phyloP scores from a whole-genome alignment of 2,329 filamentous ascomycete genomes.

The Fusarium sp. region DNA sequence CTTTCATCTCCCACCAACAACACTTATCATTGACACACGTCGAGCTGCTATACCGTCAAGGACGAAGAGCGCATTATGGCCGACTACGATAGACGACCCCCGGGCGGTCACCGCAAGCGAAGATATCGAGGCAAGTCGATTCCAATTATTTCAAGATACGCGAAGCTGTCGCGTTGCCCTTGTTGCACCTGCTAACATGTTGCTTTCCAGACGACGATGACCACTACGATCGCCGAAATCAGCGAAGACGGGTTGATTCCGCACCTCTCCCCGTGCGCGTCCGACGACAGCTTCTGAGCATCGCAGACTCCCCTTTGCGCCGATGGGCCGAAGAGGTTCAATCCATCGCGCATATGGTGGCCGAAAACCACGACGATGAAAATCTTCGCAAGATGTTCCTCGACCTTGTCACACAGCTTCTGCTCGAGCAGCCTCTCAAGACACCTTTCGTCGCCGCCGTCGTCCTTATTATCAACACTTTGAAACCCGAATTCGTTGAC shows the following conservation, averaged over 20 bases:
- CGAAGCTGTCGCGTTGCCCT: slow-evolving; percentile 22
- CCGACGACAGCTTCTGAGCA: slow-evolving; percentile 79
- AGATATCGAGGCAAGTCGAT: slow-evolving; percentile 75
- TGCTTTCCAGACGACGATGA: slow-evolving; percentile 72
- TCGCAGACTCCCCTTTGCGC: slow-evolving; percentile 84
- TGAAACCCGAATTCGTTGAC: slow-evolving; percentile 78
- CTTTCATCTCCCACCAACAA: slow-evolving; percentile 13
- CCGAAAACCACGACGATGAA: slow-evolving; percentile 87
- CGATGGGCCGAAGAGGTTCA: slow-evolving; percentile 82
- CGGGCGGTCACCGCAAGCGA: slow-evolving; percentile 73
- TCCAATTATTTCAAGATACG: neutral
- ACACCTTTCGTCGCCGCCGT: slow-evolving; percentile 93
- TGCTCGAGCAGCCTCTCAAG: slow-evolving; percentile 93
- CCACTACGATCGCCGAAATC: slow-evolving; percentile 77
- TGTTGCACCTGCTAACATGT: slow-evolving; percentile 33
- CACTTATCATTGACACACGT: slow-evolving; percentile 21
- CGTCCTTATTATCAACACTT: slow-evolving; percentile 80
- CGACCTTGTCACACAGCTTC: slow-evolving; percentile 78
- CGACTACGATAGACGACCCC: slow-evolving; percentile 67
- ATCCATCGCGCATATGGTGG: slow-evolving; percentile 78
- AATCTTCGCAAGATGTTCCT: slow-evolving; percentile 79
- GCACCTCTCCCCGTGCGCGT: slow-evolving; percentile 75
- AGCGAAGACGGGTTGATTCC: slow-evolving; percentile 78
- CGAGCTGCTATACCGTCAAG: slow-evolving; percentile 1
- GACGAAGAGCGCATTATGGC: slow-evolving; percentile 55